These are phyloP conservation scores for Candolleomyces aberdarensis DNA, from an alignment of 768 basidiomycete species.

Conservation along the genomic window DNA sequence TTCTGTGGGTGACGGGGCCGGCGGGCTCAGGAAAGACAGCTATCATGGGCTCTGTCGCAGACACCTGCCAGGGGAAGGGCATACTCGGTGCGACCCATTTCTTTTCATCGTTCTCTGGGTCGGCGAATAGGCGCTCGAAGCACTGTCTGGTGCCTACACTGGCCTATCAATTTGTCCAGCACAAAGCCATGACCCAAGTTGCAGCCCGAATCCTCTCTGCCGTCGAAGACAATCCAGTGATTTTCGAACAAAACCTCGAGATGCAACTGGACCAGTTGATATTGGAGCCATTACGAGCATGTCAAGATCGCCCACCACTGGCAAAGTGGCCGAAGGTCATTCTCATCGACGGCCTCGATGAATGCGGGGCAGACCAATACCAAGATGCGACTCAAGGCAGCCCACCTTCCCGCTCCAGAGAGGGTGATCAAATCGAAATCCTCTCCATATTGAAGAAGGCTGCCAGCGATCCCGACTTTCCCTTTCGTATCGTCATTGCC, in stretches of 20 bases:
- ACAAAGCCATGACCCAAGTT: neutral
- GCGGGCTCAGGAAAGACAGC: slow-evolving; percentile 8
- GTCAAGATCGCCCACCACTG: too few species aligned
- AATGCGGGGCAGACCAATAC: neutral
- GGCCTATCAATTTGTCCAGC: neutral
- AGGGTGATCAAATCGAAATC: neutral
- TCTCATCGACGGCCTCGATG: neutral
- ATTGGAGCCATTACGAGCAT: neutral
- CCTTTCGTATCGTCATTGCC: neutral
- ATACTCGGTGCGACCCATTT: slow-evolving; percentile 2
- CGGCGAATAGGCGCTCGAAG: neutral
- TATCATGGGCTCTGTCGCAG: slow-evolving; percentile 5
- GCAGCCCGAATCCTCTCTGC: neutral
- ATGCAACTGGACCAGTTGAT: neutral
- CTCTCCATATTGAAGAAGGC: neutral
- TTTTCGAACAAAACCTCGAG: neutral
- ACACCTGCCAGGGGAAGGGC: neutral
- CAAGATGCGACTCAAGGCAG: neutral
- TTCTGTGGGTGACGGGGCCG: slow-evolving; percentile 4
- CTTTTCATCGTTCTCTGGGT: slow-evolving; percentile 1
- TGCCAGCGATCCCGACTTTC: neutral
- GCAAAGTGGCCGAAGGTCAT: neutral
- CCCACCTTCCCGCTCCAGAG: neutral
- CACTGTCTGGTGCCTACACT: neutral
- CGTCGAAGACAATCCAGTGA: neutral